Percentiles rank a stretch among this genome's conserved stretches.
Conservation (phyloP, 169 alveolate genomes). For the Plasmodium sp. region DNA sequence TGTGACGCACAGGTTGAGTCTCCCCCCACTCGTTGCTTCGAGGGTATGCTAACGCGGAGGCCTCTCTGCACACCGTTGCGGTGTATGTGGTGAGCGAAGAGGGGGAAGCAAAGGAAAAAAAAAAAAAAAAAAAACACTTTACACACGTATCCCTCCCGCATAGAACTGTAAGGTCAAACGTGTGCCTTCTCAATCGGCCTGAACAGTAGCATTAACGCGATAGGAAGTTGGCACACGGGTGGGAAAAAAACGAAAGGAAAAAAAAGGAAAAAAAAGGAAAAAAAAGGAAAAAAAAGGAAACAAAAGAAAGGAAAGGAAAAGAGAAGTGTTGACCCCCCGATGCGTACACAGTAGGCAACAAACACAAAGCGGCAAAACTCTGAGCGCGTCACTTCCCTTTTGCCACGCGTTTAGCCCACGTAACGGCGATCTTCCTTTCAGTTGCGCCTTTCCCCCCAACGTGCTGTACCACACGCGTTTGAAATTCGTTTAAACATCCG, state of each 20-base stretch:
- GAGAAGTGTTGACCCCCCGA: not conserved
- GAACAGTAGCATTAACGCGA: not conserved
- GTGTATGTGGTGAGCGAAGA: not conserved
- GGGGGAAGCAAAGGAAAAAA: not conserved
- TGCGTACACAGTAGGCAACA: not conserved
- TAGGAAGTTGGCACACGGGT: not conserved
- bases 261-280: no score
- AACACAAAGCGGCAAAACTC: not conserved
- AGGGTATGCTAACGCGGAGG: not conserved
- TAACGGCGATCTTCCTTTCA: not conserved
- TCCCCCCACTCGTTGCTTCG: not conserved
- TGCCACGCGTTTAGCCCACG: not conserved
- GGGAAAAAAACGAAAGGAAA: not conserved
- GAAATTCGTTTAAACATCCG: no score
- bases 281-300: no score
- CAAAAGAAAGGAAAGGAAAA: no score
- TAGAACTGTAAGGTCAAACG: not conserved
- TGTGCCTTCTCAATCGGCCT: not conserved
- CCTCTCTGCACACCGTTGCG: not conserved
- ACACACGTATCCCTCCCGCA: not conserved
- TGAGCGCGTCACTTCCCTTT: not conserved
- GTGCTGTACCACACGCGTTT: not conserved
- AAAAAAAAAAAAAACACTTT: not conserved
- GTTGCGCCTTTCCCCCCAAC: not conserved
- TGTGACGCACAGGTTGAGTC: not conserved